Percentiles rank a stretch among this genome's conserved stretches.
phyloP scores from a whole-genome alignment of 1,284 basidiomycete species.

The Pseudozyma flocculosa region DNA sequence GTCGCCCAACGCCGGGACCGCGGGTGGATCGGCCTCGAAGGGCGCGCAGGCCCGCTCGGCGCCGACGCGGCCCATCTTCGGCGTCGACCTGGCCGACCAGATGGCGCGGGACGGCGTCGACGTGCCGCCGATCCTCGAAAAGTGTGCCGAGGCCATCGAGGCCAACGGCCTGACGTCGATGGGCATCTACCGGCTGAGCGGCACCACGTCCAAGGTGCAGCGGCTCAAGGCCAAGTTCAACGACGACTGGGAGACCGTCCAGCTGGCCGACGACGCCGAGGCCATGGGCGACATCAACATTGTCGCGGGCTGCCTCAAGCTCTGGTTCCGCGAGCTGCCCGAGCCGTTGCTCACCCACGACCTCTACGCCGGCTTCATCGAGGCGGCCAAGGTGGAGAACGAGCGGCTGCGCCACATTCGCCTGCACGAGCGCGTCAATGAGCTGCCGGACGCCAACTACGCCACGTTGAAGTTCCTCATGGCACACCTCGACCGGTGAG shows the following conservation, averaged over 20 bases:
- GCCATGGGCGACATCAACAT: conserved; percentile 84
- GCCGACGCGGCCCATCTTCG: conserved; percentile 65
- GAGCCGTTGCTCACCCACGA: conserved; percentile 84
- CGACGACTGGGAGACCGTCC: conserved; percentile 56
- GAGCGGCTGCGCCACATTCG: conserved; percentile 72
- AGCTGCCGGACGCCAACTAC: conserved; percentile 95
- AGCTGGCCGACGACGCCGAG: conserved; percentile 47
- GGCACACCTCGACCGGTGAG: conserved; percentile 73
- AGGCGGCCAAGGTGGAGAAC: conserved; percentile 85
- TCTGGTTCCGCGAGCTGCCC: conserved; percentile 94
- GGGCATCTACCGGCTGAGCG: conserved; percentile 91
- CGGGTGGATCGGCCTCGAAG: neutral
- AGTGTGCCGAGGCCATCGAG: conserved; percentile 90
- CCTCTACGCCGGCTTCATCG: conserved; percentile 87
- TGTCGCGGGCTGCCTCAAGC: conserved; percentile 86
- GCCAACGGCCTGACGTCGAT: conserved; percentile 69
- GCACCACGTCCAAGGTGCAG: conserved; percentile 83
- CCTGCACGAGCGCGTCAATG: conserved; percentile 94
- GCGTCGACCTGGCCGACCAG: conserved; percentile 86
- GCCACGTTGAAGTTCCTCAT: conserved; percentile 94
- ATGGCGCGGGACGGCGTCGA: conserved; percentile 85
- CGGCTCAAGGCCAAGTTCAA: conserved; percentile 82
- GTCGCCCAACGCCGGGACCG: conserved; percentile 2
- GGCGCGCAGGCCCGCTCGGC: neutral
- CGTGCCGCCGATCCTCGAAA: conserved; percentile 81